These are phyloP conservation scores for Globisporangium recalcitrans DNA, from an alignment of 352 stramenopile species.

Conservation along the genomic window DNA sequence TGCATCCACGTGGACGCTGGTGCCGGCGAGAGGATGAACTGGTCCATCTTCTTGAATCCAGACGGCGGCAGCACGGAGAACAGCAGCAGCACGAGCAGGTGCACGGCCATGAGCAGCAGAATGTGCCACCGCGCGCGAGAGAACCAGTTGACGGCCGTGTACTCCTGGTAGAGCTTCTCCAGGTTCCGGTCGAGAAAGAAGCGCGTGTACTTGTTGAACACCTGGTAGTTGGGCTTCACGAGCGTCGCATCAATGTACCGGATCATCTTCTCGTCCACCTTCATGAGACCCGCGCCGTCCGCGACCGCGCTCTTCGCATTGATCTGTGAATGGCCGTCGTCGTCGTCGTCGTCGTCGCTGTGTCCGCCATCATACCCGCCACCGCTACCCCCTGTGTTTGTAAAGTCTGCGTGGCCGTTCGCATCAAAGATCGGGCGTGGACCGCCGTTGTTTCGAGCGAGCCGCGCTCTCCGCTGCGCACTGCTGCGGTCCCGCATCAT, in stretches of 20 bases:
- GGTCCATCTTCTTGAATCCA: conserved; percentile 55
- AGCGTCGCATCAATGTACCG: conserved; percentile 73
- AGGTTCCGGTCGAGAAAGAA: conserved; percentile 76
- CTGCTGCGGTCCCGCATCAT: conserved; percentile 18
- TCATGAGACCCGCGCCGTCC: conserved; percentile 10
- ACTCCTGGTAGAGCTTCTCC: conserved; percentile 81
- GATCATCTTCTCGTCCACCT: conserved; percentile 43
- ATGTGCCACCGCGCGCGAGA: conserved; percentile 68
- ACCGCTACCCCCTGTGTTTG: background rate
- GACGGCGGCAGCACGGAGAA: conserved; percentile 60
- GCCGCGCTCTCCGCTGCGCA: conserved; percentile 6
- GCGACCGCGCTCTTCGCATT: background rate
- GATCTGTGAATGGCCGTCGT: conserved; percentile 2
- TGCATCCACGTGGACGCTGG: conserved; percentile 47
- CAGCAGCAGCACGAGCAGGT: conserved; percentile 61
- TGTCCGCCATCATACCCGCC: background rate
- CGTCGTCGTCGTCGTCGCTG: background rate
- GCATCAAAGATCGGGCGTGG: background rate
- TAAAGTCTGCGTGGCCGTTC: background rate
- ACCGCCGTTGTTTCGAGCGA: background rate
- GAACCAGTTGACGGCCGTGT: conserved; percentile 82
- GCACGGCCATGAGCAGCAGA: conserved; percentile 60
- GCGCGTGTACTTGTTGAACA: conserved; percentile 77
- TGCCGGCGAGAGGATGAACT: conserved; percentile 55
- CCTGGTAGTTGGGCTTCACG: conserved; percentile 59